Evolutionary conservation across 352 stramenopile genomes (phyloP).

Genomic region (Phytophthora pseudosyringae): DNA sequence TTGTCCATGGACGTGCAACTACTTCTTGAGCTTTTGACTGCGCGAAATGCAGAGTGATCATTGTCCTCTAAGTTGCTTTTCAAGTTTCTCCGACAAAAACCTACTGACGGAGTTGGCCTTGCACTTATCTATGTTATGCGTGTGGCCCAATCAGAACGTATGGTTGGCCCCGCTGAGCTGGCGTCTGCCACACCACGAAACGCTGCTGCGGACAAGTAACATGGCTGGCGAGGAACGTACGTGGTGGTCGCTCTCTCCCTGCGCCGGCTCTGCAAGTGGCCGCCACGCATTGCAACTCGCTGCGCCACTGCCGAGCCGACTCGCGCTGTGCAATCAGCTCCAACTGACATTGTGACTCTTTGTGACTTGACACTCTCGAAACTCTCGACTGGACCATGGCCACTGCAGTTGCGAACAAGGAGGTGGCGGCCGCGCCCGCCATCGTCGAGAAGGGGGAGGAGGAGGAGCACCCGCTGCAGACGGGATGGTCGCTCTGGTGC

Average conservation of each 20-base stretch:
- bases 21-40: too few species aligned
- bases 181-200: conserved; percentile 33
- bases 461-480: conserved; percentile 88
- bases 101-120: too few species aligned
- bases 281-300: background rate
- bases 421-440: conserved; percentile 26
- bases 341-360: conserved; percentile 18
- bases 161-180: background rate
- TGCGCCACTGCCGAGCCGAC: conserved; percentile 3
- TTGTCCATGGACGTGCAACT: too few species aligned
- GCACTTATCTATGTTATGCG: too few species aligned
- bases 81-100: too few species aligned
- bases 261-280: conserved; percentile 4
- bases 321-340: background rate
- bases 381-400: conserved; percentile 8
- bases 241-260: conserved; percentile 18
- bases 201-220: conserved; percentile 18
- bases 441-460: conserved; percentile 43
- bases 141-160: too few species aligned
- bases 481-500: conserved; percentile 90
- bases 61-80: too few species aligned
- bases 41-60: too few species aligned
- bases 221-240: conserved; percentile 46
- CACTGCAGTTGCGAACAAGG: conserved; percentile 36
- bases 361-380: background rate